Conservation (phyloP, 768 basidiomycete species). For the Fomitopsis serialis region DNA sequence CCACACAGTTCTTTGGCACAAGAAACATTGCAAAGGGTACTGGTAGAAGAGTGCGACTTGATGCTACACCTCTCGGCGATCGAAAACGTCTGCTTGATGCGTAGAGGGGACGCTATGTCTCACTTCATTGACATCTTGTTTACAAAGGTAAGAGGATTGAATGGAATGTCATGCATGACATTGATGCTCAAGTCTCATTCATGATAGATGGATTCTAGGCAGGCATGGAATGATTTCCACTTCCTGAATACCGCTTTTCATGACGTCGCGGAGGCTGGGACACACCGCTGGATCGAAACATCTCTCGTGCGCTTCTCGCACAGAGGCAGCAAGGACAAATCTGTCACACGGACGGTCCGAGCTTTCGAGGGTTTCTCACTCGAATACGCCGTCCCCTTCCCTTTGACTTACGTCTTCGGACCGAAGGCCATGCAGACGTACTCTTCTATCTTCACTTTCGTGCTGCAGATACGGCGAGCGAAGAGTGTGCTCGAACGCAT, state of each 20-base stretch:
- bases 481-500: constrained; percentile 69
- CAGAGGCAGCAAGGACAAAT: constrained; percentile 42
- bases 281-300: constrained; percentile 51
- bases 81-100: constrained; percentile 72
- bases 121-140: constrained; percentile 73
- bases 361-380: constrained; percentile 60
- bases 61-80: constrained; percentile 57
- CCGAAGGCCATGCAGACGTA: constrained; percentile 52
- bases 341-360: constrained; percentile 50
- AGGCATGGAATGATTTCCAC: constrained; percentile 77
- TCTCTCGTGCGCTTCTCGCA: constrained; percentile 71
- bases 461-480: constrained; percentile 70
- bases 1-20: constrained; percentile 51
- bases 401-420: constrained; percentile 72
- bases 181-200: not conserved
- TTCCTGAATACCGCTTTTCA: constrained; percentile 75
- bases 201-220: constrained; percentile 65
- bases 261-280: constrained; percentile 53
- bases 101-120: constrained; percentile 70
- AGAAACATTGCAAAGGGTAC: constrained; percentile 45
- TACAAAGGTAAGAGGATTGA: constrained; percentile 45
- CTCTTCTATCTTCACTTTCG: constrained; percentile 60
- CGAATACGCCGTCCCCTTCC: constrained; percentile 83
- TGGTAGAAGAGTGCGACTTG: constrained; percentile 63
- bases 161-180: not conserved